These are phyloP conservation scores for Vitis hybrid DNA, from an alignment of 177 flowering plant species.

Conservation along the genomic window DNA sequence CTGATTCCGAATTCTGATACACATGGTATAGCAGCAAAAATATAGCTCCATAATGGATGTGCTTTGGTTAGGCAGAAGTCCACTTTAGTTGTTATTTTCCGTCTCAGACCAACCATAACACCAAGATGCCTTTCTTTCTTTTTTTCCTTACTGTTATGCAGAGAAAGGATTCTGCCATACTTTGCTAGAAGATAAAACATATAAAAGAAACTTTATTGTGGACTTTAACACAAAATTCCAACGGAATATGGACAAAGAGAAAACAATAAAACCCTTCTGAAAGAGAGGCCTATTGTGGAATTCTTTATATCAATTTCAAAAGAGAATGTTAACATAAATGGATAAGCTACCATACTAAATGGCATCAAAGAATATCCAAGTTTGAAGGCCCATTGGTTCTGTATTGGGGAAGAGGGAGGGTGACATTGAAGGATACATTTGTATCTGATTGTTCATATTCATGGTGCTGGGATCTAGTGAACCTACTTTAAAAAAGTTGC, in stretches of 20 bases:
- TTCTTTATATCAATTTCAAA: conserved; percentile 11
- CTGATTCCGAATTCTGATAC: background rate
- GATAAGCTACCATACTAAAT: background rate
- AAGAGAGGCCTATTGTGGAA: background rate
- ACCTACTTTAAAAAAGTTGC: conserved; percentile 8
- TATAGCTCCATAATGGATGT: background rate
- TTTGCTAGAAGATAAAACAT: background rate
- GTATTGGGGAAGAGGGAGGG: background rate
- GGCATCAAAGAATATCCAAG: background rate
- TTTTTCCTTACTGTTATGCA: conserved; percentile 3
- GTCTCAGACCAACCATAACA: conserved; percentile 5
- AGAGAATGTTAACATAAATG: conserved; percentile 7
- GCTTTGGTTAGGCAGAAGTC: conserved; percentile 12
- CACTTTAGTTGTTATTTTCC: conserved; percentile 10
- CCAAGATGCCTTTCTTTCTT: background rate
- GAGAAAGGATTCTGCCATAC: conserved; percentile 9
- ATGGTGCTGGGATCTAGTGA: conserved; percentile 6
- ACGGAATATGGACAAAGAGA: conserved; percentile 21
- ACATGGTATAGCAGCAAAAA: background rate
- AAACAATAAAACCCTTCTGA: background rate
- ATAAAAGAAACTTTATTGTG: conserved; percentile 12
- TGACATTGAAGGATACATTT: background rate
- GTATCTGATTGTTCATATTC: background rate
- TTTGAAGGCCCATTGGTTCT: background rate
- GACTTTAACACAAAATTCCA: conserved; percentile 14